A percentile compares a stretch with the other conserved stretches of the same genome.
Evolutionary conservation across 2,329 filamentous ascomycete genomes (phyloP).

Genomic region (Cladosporium sp.): DNA sequence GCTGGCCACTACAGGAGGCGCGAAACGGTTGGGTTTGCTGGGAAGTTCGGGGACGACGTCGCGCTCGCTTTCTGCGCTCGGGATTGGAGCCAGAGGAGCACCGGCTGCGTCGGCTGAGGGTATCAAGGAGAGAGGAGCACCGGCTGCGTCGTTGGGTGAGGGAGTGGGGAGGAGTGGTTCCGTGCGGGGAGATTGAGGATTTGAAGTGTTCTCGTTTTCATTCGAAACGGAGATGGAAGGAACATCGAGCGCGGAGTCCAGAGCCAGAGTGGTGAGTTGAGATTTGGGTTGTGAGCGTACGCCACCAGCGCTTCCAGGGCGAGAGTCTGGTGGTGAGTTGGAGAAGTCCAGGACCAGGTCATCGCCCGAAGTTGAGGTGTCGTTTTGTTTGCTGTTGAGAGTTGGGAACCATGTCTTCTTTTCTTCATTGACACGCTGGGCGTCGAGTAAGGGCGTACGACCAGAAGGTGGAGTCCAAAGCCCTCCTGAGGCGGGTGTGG

Average conservation of each 20-base stretch:
- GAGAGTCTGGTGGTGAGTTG: conserved; percentile 34
- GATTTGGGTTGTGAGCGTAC: not conserved
- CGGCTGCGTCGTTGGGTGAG: conserved; percentile 23
- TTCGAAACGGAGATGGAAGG: conserved; percentile 13
- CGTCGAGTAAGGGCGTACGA: conserved; percentile 14
- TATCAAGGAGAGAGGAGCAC: conserved; percentile 20
- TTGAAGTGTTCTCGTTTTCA: conserved; percentile 13
- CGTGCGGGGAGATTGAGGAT: not conserved
- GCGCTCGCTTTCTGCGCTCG: conserved; percentile 32
- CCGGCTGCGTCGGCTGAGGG: conserved; percentile 27
- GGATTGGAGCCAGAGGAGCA: conserved; percentile 22
- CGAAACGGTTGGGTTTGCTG: conserved; percentile 3
- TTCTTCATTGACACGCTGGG: conserved; percentile 30
- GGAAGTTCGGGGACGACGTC: conserved; percentile 10
- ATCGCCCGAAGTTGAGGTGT: conserved; percentile 30
- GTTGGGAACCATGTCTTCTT: conserved; percentile 20
- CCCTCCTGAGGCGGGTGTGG: conserved; percentile 34
- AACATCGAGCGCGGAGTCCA: conserved; percentile 1
- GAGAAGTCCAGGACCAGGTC: conserved; percentile 42
- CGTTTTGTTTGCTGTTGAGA: conserved; percentile 1
- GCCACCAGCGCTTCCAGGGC: conserved; percentile 21
- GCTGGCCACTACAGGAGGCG: conserved; percentile 1
- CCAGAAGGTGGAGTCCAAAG: conserved; percentile 43
- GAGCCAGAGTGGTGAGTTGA: conserved; percentile 1
- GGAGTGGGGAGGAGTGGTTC: conserved; percentile 14